Percentiles rank a stretch among this genome's conserved stretches.
Conservation (phyloP, 192 early-diverging fungal species). For the Backusella morwellensis region DNA sequence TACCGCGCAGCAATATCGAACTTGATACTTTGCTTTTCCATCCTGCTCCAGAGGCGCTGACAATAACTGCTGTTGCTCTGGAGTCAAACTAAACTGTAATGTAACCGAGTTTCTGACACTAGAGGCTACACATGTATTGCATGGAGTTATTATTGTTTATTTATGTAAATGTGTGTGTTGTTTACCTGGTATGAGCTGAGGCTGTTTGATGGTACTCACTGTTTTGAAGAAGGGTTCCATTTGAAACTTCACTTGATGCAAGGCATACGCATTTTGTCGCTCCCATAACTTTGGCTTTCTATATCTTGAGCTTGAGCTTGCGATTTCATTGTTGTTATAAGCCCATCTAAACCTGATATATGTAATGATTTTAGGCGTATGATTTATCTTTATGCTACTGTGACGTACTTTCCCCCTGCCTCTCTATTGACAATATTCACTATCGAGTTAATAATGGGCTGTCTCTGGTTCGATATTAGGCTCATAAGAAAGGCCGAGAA, state of each 20-base stretch:
- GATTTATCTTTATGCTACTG: not conserved
- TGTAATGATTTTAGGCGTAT: not conserved
- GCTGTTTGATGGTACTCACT: not conserved
- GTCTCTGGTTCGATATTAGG: not conserved
- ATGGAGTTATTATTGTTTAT: no score
- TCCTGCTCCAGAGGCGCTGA: not conserved
- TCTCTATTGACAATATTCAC: not conserved
- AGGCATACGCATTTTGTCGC: conserved; percentile 48
- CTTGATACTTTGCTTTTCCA: not conserved
- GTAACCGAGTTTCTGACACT: not conserved
- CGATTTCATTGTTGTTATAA: not conserved
- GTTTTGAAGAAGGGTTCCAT: not conserved
- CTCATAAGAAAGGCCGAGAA: not conserved
- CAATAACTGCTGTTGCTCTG: not conserved
- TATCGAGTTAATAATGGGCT: not conserved
- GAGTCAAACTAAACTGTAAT: not conserved
- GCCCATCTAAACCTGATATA: not conserved
- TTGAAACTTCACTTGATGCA: conserved; percentile 59
- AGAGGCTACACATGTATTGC: not conserved
- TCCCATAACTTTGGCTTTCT: not conserved
- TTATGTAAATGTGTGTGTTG: not conserved
- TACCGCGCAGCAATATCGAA: not conserved
- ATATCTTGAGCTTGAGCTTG: not conserved
- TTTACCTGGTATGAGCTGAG: not conserved
- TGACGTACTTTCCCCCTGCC: not conserved